Evolutionary conservation across 164 flowering plant genomes (phyloP).

Genomic region (Vitis amurensis): DNA sequence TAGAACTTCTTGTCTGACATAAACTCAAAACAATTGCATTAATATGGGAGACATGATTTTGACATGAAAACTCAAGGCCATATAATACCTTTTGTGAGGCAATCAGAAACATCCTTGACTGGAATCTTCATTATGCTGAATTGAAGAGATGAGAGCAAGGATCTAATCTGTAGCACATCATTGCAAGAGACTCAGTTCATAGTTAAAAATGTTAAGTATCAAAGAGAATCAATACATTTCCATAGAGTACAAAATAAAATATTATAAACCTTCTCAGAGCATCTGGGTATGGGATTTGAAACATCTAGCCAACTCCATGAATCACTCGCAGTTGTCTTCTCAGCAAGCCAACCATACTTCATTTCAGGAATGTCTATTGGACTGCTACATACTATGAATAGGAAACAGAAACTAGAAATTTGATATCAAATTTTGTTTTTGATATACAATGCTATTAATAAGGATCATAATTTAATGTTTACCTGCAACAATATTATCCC

Average conservation of each 20-base stretch:
- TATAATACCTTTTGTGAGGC: constrained; percentile 58
- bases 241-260: constrained; percentile 4
- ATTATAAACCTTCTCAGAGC: constrained; percentile 62
- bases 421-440: not conserved
- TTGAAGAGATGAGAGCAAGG: constrained; percentile 61
- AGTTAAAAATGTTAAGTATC: constrained; percentile 1
- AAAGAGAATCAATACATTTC: not conserved
- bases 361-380: constrained; percentile 73
- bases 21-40: not conserved
- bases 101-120: constrained; percentile 50
- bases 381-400: constrained; percentile 74
- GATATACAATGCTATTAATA: not conserved
- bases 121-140: constrained; percentile 75
- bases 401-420: constrained; percentile 3
- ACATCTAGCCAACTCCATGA: constrained; percentile 81
- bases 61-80: too few relatives aligned
- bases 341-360: constrained; percentile 56
- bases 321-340: constrained; percentile 26
- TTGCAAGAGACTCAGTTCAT: not conserved
- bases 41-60: too few relatives aligned
- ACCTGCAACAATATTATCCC: constrained; percentile 86
- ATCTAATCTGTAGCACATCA: constrained; percentile 44
- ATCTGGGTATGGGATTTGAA: constrained; percentile 53
- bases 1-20: not conserved
- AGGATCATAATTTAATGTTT: constrained; percentile 15